A percentile compares a stretch with the other conserved stretches of the same genome.
phyloP scores from a whole-genome alignment of 2,329 filamentous ascomycete species.

The Diplocarpon mali region DNA sequence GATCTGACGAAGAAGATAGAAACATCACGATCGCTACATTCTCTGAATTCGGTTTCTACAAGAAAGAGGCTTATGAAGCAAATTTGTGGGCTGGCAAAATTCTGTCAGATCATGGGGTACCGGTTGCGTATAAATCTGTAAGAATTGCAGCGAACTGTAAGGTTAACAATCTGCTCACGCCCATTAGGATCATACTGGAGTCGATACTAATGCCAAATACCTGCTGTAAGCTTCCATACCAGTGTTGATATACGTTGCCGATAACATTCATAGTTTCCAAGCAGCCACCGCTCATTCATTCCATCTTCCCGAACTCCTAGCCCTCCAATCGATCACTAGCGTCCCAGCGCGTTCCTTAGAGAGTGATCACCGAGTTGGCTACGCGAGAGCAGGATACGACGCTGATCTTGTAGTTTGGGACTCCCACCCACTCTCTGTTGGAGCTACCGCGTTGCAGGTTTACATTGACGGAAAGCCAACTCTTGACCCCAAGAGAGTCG shows the following conservation, averaged over 20 bases:
- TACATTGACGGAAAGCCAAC: constrained; percentile 35
- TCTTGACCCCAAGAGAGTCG: constrained; percentile 27
- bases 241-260: too few species aligned
- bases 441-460: constrained; percentile 36
- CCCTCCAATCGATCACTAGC: constrained; percentile 35
- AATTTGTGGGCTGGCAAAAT: constrained; percentile 32
- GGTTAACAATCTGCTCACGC: neutral
- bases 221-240: constrained; percentile 24
- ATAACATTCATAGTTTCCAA: constrained; percentile 24
- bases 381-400: constrained; percentile 35
- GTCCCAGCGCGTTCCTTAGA: constrained; percentile 35
- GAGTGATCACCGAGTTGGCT: constrained; percentile 34
- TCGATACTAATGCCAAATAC: constrained; percentile 32
- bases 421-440: constrained; percentile 34
- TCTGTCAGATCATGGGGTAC: constrained; percentile 31
- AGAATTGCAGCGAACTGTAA: neutral
- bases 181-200: constrained; percentile 27
- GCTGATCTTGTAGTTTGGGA: constrained; percentile 41
- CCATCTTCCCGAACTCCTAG: constrained; percentile 31
- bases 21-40: constrained; percentile 35
- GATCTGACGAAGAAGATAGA: too few species aligned
- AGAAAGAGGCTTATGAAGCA: constrained; percentile 32
- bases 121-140: constrained; percentile 34
- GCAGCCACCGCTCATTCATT: constrained; percentile 33
- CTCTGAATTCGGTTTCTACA: constrained; percentile 32